phyloP scores from a whole-genome alignment of 2,329 filamentous ascomycete genomes.

The Lachnellula willkommii region DNA sequence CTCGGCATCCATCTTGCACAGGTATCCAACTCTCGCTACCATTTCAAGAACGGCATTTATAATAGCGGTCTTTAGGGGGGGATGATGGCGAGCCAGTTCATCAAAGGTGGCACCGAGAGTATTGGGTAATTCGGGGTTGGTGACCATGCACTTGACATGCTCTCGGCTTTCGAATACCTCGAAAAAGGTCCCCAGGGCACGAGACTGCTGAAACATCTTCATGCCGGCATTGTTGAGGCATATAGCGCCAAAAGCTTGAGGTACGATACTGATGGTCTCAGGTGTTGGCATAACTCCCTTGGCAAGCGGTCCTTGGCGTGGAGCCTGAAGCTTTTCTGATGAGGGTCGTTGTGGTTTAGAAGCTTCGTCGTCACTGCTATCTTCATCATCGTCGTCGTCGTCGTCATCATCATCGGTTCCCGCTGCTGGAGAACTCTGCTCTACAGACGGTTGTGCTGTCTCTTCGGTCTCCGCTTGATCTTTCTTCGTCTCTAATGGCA shows the following conservation, averaged over 20 bases:
- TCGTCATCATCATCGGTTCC: slow-evolving; percentile 30
- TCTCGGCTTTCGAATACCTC: slow-evolving; percentile 93
- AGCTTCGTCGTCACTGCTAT: slow-evolving; percentile 38
- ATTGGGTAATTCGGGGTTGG: slow-evolving; percentile 65
- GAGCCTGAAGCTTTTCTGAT: slow-evolving; percentile 43
- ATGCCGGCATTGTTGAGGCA: slow-evolving; percentile 85
- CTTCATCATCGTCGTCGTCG: slow-evolving; percentile 36
- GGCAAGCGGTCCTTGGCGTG: slow-evolving; percentile 46
- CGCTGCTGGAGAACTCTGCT: slow-evolving; percentile 23
- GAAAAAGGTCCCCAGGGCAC: slow-evolving; percentile 79
- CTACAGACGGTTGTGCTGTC: slow-evolving; percentile 27
- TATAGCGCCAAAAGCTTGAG: slow-evolving; percentile 85
- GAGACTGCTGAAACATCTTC: slow-evolving; percentile 77
- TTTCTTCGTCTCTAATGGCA: slow-evolving; percentile 27
- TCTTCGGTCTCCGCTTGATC: slow-evolving; percentile 16
- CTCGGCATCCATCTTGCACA: slow-evolving; percentile 66
- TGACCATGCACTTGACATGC: slow-evolving; percentile 79
- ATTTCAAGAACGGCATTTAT: slow-evolving; percentile 83
- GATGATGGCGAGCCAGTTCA: slow-evolving; percentile 90
- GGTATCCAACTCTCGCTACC: slow-evolving; percentile 71
- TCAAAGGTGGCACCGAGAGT: slow-evolving; percentile 82
- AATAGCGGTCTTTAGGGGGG: slow-evolving; percentile 71
- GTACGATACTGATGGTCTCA: slow-evolving; percentile 83
- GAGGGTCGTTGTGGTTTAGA: slow-evolving; percentile 49
- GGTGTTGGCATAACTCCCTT: slow-evolving; percentile 76